Evolutionary conservation across 805 yeast genomes (phyloP).

Genomic region (Metschnikowia hibisci): DNA sequence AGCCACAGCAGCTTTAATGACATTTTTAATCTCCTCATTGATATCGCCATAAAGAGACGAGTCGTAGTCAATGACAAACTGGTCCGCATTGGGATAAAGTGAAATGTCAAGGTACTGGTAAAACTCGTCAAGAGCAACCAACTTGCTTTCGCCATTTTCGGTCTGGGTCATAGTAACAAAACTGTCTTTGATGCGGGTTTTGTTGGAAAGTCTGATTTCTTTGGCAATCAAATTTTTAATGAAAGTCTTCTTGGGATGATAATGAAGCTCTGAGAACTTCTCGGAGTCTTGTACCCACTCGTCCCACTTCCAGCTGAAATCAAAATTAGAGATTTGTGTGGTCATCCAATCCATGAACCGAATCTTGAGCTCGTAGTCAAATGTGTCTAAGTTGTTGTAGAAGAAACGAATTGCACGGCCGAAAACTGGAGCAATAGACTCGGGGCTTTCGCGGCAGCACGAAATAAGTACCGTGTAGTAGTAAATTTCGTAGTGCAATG

Average conservation of each 20-base stretch:
- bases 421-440: constrained; percentile 85
- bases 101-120: constrained; percentile 37
- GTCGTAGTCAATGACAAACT: constrained; percentile 34
- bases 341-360: constrained; percentile 88
- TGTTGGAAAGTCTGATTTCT: constrained; percentile 79
- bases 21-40: constrained; percentile 23
- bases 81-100: constrained; percentile 26
- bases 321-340: constrained; percentile 88
- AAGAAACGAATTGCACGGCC: constrained; percentile 84
- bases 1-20: constrained; percentile 23
- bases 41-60: constrained; percentile 29
- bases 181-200: constrained; percentile 64
- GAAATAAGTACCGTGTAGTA: constrained; percentile 82
- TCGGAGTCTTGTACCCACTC: constrained; percentile 75
- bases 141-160: constrained; percentile 18
- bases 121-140: constrained; percentile 32
- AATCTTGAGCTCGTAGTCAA: constrained; percentile 71
- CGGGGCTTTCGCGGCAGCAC: constrained; percentile 71
- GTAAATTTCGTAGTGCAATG: constrained; percentile 67
- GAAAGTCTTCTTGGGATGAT: constrained; percentile 72
- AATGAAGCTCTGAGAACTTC: constrained; percentile 41
- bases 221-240: constrained; percentile 76
- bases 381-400: constrained; percentile 58
- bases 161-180: constrained; percentile 38
- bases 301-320: constrained; percentile 96